These are phyloP conservation scores for Amesomyces nigricolor DNA, from an alignment of 2,329 filamentous ascomycete species.

Conservation along the genomic window DNA sequence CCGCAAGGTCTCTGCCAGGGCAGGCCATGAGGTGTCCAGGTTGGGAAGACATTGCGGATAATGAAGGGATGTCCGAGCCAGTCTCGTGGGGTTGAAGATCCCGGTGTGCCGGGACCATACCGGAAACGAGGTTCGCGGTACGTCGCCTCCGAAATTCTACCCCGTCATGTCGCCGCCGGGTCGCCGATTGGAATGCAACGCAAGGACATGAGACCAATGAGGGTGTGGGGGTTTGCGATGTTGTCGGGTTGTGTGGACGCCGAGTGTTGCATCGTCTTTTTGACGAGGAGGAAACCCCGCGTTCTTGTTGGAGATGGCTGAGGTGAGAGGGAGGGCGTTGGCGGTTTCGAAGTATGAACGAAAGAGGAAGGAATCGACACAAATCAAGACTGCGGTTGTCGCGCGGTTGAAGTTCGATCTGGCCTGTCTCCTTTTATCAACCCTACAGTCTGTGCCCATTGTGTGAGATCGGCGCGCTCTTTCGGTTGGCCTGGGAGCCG, in stretches of 20 bases:
- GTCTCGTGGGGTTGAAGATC: slow-evolving; percentile 23
- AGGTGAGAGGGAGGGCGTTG: neutral
- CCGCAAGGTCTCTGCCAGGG: slow-evolving; percentile 12
- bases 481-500: no score
- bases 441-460: neutral
- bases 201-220: neutral
- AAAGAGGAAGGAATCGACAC: slow-evolving; percentile 13
- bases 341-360: slow-evolving; percentile 6
- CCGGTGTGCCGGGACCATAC: slow-evolving; percentile 25
- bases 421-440: neutral
- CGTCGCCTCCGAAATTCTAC: slow-evolving; percentile 18
- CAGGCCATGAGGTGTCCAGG: slow-evolving; percentile 3
- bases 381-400: slow-evolving; percentile 11
- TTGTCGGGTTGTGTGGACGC: neutral
- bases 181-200: neutral
- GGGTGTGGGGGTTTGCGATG: slow-evolving; percentile 3
- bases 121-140: slow-evolving; percentile 22
- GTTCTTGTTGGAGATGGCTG: neutral
- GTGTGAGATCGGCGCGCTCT: neutral
- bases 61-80: slow-evolving; percentile 4
- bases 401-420: no score
- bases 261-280: neutral
- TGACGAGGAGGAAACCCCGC: slow-evolving; percentile 6
- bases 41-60: slow-evolving; percentile 2
- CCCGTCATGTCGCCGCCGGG: neutral